Evolutionary conservation across 257 asterid genomes (phyloP).

Genomic region (Gentiana dahurica): DNA sequence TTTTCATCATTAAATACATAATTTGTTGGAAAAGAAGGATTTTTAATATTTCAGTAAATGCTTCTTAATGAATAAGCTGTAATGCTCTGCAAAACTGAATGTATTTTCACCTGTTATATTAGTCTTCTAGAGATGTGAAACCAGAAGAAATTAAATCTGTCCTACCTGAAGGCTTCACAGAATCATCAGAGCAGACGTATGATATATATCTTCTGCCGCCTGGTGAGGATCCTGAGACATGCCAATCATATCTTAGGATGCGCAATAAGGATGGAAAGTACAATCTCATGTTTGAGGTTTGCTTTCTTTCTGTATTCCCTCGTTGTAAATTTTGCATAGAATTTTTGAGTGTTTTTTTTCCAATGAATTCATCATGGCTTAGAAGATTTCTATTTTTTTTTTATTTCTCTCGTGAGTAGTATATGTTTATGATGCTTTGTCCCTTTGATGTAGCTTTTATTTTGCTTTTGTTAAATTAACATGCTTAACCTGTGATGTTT

Average conservation of each 20-base stretch:
- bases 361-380: too few species aligned
- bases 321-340: background rate
- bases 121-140: constrained; percentile 56
- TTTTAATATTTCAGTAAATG: background rate
- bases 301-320: constrained; percentile 10
- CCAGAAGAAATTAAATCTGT: constrained; percentile 60
- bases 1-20: background rate
- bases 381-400: too few species aligned
- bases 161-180: constrained; percentile 56
- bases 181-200: constrained; percentile 66
- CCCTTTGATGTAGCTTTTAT: too few species aligned
- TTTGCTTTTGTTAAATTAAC: background rate
- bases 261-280: constrained; percentile 95
- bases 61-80: background rate
- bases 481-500: background rate
- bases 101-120: constrained; percentile 14
- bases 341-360: too few species aligned
- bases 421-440: too few species aligned
- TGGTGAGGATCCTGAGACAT: constrained; percentile 97
- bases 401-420: too few species aligned
- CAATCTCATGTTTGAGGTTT: constrained; percentile 99
- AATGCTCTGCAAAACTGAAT: background rate
- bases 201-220: constrained; percentile 98
- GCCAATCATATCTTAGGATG: constrained; percentile 98
- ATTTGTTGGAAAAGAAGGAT: background rate